phyloP scores from a whole-genome alignment of 1,139 yeast genomes.

The Nadsonia starkeyi-henricii region DNA sequence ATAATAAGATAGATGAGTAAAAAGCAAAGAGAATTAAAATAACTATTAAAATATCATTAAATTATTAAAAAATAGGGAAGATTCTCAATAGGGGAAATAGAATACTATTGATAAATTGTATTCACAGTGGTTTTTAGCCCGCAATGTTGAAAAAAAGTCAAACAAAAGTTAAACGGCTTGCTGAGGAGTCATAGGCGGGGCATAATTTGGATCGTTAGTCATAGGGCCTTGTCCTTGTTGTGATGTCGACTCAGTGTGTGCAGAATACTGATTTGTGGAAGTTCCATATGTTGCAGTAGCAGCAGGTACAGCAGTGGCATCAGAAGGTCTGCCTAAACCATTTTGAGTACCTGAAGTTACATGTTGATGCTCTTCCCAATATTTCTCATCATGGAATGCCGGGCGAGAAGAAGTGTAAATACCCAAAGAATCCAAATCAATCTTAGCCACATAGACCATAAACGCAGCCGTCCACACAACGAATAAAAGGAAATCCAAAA shows the following conservation, averaged over 20 bases:
- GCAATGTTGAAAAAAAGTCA: too few species aligned
- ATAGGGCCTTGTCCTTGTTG: too few species aligned
- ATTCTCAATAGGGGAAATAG: too few species aligned
- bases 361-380: not conserved
- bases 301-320: not conserved
- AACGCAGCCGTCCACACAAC: constrained; percentile 26
- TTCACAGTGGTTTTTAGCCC: too few species aligned
- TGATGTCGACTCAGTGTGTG: not conserved
- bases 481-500: constrained; percentile 35
- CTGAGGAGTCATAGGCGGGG: too few species aligned
- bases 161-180: not conserved
- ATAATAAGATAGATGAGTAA: too few species aligned
- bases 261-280: not conserved
- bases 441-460: constrained; percentile 11
- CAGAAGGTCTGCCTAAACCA: not conserved
- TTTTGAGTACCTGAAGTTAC: too few species aligned
- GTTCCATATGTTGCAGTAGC: not conserved
- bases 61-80: too few species aligned
- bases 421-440: constrained; percentile 14
- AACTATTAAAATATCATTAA: too few species aligned
- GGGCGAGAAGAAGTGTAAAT: constrained; percentile 11
- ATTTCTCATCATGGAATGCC: constrained; percentile 15
- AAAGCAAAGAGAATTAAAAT: too few species aligned
- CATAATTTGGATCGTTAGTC: not conserved
- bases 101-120: too few species aligned